Evolutionary conservation across 495 filamentous ascomycete species (phyloP), one percentile per base, ranked within the genome.

Genomic region (Jackrogersella minutella): DNA sequence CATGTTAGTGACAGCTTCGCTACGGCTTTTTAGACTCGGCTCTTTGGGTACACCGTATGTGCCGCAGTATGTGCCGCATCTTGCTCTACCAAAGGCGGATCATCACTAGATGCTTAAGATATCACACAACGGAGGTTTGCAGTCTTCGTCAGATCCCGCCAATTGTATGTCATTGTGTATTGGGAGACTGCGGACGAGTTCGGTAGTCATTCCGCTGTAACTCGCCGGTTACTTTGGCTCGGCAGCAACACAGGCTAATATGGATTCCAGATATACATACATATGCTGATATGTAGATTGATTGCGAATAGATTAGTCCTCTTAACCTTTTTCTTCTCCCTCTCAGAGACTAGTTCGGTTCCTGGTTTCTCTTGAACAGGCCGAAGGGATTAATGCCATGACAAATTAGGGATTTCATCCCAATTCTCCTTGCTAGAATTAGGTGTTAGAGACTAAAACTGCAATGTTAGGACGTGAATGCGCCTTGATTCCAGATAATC

Each of bases 221-320:
- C 31, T 59, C 16, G 51, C 56, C 52, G 62, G 26, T 50, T 26
- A 44, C 30, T 53, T 19, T 62, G 51, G 36, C 50, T 66, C 52
- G 53, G 62, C 57, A 50, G 14, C 39, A 49, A 31, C 59, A 66
- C 46, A 70, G 67, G 57, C 67, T 70, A 70, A 70, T 70, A 66
- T n/a, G n/a, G n/a, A n/a, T n/a, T n/a, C n/a, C n/a, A n/a, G n/a
- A n/a, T n/a, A n/a, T n/a, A n/a, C n/a, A n/a, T n/a, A n/a, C n/a
- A n/a, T n/a, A n/a, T n/a, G 51, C 58, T 50, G 26, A 59, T 51
- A 41, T 53, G 24, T 54, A 31, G 47, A 58, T 70, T 70, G 52
- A 70, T 70, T 70, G 53, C 28, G 21, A 55, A 46, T 66, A 70
- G 17, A 70, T 66, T 70, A 26, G 17, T 4, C 21, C 34, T 53